Evolutionary conservation across 768 basidiomycete species (phyloP).

Genomic region (Auricularia heimuer): DNA sequence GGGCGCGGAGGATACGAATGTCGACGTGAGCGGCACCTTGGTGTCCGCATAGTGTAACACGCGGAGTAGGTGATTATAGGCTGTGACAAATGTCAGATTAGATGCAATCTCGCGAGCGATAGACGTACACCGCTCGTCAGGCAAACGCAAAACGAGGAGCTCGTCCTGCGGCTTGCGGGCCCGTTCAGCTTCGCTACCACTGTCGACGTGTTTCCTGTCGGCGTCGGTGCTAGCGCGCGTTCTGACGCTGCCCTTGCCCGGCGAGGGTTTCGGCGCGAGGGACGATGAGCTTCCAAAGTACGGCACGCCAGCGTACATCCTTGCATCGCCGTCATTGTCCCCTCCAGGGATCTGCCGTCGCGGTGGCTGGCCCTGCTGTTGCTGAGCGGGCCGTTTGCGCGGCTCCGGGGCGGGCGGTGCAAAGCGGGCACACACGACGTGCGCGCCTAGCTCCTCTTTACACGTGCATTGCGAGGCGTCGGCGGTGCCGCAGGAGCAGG

Average conservation of each 20-base stretch:
- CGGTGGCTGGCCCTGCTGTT: background rate
- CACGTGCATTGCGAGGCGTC: background rate
- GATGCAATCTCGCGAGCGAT: background rate
- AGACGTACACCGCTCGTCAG: background rate
- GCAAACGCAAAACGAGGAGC: background rate
- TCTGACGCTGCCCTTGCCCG: background rate
- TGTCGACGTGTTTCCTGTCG: background rate
- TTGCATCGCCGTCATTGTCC: background rate
- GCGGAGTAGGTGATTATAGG: background rate
- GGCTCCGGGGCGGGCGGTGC: background rate
- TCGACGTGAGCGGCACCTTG: background rate
- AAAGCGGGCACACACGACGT: background rate
- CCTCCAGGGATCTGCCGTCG: background rate
- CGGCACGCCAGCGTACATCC: background rate
- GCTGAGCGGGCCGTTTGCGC: background rate
- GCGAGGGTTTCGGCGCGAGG: background rate
- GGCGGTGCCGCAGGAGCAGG: background rate
- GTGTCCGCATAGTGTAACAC: background rate
- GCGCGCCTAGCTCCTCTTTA: background rate
- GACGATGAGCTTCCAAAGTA: background rate
- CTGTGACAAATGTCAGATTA: background rate
- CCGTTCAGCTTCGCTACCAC: background rate
- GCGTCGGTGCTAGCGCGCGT: background rate
- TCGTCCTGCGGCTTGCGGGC: background rate
- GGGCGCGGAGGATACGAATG: background rate